Conservation (phyloP, 768 basidiomycete genomes). For the Udeniomyces megalosporus region DNA sequence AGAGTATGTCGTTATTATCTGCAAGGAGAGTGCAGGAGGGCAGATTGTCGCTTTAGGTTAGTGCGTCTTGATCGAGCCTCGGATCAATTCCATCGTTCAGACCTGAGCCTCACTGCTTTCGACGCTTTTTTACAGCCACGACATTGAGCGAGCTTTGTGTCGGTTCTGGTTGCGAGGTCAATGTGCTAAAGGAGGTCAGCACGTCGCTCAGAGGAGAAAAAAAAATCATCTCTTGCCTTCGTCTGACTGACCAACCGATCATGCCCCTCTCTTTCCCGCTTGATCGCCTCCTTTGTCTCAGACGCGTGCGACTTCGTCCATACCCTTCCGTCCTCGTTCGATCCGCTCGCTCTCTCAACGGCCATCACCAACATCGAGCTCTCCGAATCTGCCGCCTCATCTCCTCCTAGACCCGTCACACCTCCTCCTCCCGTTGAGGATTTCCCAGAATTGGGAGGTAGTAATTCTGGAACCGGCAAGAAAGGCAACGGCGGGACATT, state of each 20-base stretch:
- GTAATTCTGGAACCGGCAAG: slow-evolving; percentile 18
- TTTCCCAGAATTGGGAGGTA: slow-evolving; percentile 26
- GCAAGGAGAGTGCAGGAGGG: slow-evolving; percentile 83
- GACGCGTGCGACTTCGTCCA: slow-evolving; percentile 65
- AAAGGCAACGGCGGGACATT: slow-evolving; percentile 28
- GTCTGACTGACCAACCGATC: background rate
- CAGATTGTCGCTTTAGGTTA: slow-evolving; percentile 95
- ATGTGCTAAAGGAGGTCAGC: slow-evolving; percentile 88
- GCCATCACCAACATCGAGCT: slow-evolving; percentile 28
- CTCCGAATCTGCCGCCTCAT: slow-evolving; percentile 22
- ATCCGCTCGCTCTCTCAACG: slow-evolving; percentile 23
- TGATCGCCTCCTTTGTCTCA: slow-evolving; percentile 33
- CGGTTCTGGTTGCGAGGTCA: slow-evolving; percentile 97
- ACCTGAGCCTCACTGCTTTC: background rate
- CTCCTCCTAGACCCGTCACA: slow-evolving; percentile 18
- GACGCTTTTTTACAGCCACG: slow-evolving; percentile 45
- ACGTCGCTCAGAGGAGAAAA: slow-evolving; percentile 33
- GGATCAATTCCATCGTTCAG: background rate
- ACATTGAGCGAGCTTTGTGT: slow-evolving; percentile 81
- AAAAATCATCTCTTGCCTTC: background rate
- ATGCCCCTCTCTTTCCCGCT: background rate
- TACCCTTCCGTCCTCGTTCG: slow-evolving; percentile 36
- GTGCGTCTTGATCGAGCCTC: slow-evolving; percentile 19
- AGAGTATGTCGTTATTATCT: slow-evolving; percentile 87
- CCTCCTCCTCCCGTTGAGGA: slow-evolving; percentile 23